phyloP scores from a whole-genome alignment of 257 asterid genomes.

The Jaltomata sinuosa region DNA sequence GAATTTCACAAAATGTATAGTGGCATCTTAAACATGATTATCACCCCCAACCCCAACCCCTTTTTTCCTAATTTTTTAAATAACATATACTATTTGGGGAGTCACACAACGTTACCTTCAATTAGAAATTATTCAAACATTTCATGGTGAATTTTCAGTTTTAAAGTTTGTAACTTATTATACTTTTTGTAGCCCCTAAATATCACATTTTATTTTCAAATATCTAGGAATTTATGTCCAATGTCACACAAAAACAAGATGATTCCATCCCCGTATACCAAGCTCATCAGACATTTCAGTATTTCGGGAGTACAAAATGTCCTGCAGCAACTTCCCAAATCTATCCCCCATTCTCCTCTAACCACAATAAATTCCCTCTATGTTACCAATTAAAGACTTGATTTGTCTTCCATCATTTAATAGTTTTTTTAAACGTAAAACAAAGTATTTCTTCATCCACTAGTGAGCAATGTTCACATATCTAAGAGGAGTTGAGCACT shows the following conservation, averaged over 20 bases:
- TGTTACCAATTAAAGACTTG: background rate
- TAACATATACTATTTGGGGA: background rate
- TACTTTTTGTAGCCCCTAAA: background rate
- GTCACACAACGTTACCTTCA: background rate
- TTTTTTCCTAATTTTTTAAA: background rate
- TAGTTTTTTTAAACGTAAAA: background rate
- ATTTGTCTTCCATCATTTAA: background rate
- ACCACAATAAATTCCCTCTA: background rate
- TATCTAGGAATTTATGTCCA: background rate
- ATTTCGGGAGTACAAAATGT: background rate
- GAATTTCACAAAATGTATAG: background rate
- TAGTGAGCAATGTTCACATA: background rate
- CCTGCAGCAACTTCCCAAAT: background rate
- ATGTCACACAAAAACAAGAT: background rate
- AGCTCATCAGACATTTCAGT: background rate
- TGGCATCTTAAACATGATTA: background rate
- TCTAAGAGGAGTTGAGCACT: background rate
- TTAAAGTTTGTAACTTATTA: background rate
- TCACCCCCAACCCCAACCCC: background rate
- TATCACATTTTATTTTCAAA: background rate
- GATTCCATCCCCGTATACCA: background rate
- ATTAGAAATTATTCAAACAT: background rate
- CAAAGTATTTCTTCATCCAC: background rate
- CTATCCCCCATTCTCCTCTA: background rate
- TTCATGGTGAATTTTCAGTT: background rate